Percentiles rank a stretch among this genome's conserved stretches.
Conservation (phyloP, 495 filamentous ascomycete species). For the Friedmanniomyces simplex region DNA sequence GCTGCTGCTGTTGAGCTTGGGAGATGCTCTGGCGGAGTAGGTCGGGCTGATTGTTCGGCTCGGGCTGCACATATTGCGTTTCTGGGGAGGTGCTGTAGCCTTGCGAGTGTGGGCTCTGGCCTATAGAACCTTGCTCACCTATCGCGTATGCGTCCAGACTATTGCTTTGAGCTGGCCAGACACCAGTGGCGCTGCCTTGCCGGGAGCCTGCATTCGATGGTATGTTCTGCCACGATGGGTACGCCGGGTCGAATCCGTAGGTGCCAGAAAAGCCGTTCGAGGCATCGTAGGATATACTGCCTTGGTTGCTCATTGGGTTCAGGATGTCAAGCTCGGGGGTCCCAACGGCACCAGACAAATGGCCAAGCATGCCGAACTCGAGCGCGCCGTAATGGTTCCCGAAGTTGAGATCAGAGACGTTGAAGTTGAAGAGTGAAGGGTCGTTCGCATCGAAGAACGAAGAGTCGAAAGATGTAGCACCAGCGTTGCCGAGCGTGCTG, state of each 20-base stretch:
- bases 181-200: constrained; percentile 13
- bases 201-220: constrained; percentile 9
- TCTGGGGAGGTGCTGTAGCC: constrained; percentile 28
- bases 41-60: constrained; percentile 22
- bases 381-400: constrained; percentile 88
- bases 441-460: constrained; percentile 75
- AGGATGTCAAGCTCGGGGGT: constrained; percentile 50
- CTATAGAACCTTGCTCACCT: constrained; percentile 53
- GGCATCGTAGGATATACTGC: constrained; percentile 14
- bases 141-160: constrained; percentile 52
- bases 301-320: constrained; percentile 24
- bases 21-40: constrained; percentile 24
- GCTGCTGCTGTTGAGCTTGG: constrained; percentile 28
- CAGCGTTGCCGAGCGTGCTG: constrained; percentile 1
- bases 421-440: constrained; percentile 84
- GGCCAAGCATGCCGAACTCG: constrained; percentile 88
- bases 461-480: constrained; percentile 11
- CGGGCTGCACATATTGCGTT: constrained; percentile 21
- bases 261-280: constrained; percentile 8
- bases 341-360: constrained; percentile 81
- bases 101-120: constrained; percentile 39
- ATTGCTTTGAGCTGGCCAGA: constrained; percentile 3
- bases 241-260: constrained; percentile 12
- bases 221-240: constrained; percentile 16
- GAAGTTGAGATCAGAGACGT: constrained; percentile 87